These are phyloP conservation scores for Fusarium nodosum DNA, from an alignment of 2,329 filamentous ascomycete genomes.

Conservation along the genomic window DNA sequence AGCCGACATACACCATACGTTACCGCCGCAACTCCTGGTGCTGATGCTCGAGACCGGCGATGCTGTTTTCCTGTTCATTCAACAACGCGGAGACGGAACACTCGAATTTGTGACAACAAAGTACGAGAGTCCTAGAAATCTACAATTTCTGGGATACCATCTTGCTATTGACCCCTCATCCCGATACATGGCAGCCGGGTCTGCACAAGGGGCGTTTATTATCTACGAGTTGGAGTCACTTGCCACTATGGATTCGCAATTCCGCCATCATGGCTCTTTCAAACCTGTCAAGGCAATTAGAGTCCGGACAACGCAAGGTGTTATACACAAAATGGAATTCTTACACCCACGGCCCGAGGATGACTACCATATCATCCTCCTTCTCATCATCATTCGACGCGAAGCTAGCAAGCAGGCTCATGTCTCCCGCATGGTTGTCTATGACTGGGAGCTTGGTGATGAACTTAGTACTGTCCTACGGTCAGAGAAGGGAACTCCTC, in stretches of 20 bases:
- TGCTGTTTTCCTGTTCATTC: slow-evolving; percentile 81
- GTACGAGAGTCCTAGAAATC: slow-evolving; percentile 70
- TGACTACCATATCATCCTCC: slow-evolving; percentile 78
- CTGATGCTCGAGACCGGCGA: slow-evolving; percentile 81
- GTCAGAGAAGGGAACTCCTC: slow-evolving; percentile 62
- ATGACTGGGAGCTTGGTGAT: slow-evolving; percentile 71
- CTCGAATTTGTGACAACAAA: slow-evolving; percentile 73
- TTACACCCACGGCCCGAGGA: slow-evolving; percentile 78
- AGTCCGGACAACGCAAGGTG: slow-evolving; percentile 70
- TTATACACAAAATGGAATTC: slow-evolving; percentile 91
- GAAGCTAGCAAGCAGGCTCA: slow-evolving; percentile 50
- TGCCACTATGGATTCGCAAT: slow-evolving; percentile 64
- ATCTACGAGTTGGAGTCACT: slow-evolving; percentile 77
- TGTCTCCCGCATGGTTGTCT: slow-evolving; percentile 65
- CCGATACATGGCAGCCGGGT: slow-evolving; percentile 76
- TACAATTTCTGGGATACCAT: slow-evolving; percentile 71
- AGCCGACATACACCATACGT: slow-evolving; percentile 29
- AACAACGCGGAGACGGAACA: slow-evolving; percentile 57
- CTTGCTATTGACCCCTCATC: slow-evolving; percentile 84
- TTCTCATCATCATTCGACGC: slow-evolving; percentile 70
- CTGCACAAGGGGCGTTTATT: slow-evolving; percentile 77
- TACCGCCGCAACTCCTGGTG: slow-evolving; percentile 85
- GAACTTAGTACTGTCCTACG: slow-evolving; percentile 61
- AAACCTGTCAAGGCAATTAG: slow-evolving; percentile 68
- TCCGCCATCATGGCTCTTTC: slow-evolving; percentile 60